These are phyloP conservation scores for Curvularia verruculosa DNA, from an alignment of 2,329 filamentous ascomycete genomes.

Conservation along the genomic window DNA sequence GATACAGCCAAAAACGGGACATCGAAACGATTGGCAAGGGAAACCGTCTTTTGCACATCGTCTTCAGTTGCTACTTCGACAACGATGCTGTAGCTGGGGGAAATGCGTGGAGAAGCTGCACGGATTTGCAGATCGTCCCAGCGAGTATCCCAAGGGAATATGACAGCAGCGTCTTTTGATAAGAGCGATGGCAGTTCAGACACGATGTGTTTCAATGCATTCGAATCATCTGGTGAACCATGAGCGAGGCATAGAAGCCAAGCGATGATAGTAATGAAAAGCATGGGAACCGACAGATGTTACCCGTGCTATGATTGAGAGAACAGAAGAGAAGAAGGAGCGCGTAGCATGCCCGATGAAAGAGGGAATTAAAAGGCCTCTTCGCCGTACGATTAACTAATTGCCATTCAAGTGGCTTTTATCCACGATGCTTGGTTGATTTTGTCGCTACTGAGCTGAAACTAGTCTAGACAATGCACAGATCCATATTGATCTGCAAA, in stretches of 20 bases:
- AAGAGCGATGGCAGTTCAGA: constrained; percentile 8
- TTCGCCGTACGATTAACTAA: neutral
- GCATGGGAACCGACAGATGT: neutral
- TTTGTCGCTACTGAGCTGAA: neutral
- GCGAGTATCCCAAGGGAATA: constrained; percentile 19
- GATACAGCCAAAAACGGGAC: constrained; percentile 49
- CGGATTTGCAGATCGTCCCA: constrained; percentile 25
- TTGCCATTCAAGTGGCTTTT: neutral
- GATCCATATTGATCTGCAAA: neutral
- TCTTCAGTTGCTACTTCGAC: constrained; percentile 25
- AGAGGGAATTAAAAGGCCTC: neutral
- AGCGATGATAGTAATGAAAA: neutral
- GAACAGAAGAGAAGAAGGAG: neutral
- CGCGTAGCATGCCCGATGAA: neutral
- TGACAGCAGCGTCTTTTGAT: constrained; percentile 18
- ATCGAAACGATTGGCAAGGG: constrained; percentile 21
- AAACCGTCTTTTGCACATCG: constrained; percentile 23
- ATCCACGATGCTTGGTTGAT: neutral
- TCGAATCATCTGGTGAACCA: neutral
- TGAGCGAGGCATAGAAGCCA: constrained; percentile 1
- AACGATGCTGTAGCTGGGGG: constrained; percentile 22
- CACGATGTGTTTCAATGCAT: constrained; percentile 1
- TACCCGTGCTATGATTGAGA: neutral
- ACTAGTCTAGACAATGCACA: neutral
- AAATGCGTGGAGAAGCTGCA: constrained; percentile 25